Conservation (phyloP, 1,139 yeast species). For the Scheffersomyces lignicola region DNA sequence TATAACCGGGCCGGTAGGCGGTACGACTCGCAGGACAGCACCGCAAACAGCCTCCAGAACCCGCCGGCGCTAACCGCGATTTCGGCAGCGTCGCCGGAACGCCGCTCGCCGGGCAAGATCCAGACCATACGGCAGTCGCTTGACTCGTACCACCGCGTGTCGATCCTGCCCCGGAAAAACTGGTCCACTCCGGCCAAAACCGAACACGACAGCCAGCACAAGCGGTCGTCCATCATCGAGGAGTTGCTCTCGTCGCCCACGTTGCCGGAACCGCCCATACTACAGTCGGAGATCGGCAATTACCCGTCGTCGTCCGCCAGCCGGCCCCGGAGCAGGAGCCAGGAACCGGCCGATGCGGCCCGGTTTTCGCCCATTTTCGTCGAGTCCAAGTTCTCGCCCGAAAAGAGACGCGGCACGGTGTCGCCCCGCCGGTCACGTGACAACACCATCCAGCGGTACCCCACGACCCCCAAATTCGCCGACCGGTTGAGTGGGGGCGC, state of each 20-base stretch:
- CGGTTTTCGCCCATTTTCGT: slow-evolving; percentile 3
- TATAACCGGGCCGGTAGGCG: slow-evolving; percentile 11
- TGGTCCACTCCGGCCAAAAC: slow-evolving; percentile 15
- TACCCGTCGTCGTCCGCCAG: slow-evolving; percentile 5
- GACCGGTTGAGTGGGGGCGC: slow-evolving; percentile 16
- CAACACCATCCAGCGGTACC: slow-evolving; percentile 44
- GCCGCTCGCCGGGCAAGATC: slow-evolving; percentile 13
- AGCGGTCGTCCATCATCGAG: slow-evolving; percentile 44
- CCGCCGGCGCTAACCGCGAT: slow-evolving; percentile 7
- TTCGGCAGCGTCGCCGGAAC: slow-evolving; percentile 10
- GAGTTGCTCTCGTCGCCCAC: slow-evolving; percentile 52
- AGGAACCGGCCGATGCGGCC: not conserved
- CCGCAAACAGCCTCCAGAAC: slow-evolving; percentile 7
- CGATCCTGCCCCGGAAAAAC: slow-evolving; percentile 34
- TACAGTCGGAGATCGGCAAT: slow-evolving; percentile 34
- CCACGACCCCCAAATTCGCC: slow-evolving; percentile 47
- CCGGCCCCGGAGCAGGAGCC: slow-evolving; percentile 5
- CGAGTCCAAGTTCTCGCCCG: slow-evolving; percentile 1
- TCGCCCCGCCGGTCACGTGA: slow-evolving; percentile 16
- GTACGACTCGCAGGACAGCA: slow-evolving; percentile 22
- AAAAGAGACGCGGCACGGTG: slow-evolving; percentile 6
- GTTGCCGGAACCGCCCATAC: slow-evolving; percentile 47
- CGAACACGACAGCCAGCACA: slow-evolving; percentile 16
- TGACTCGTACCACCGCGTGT: slow-evolving; percentile 36
- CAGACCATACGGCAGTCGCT: slow-evolving; percentile 37